A percentile compares a stretch with the other conserved stretches of the same genome.
These are phyloP conservation scores for Passiflora organensis DNA, from an alignment of 345 rosid genomes.

Conservation along the genomic window DNA sequence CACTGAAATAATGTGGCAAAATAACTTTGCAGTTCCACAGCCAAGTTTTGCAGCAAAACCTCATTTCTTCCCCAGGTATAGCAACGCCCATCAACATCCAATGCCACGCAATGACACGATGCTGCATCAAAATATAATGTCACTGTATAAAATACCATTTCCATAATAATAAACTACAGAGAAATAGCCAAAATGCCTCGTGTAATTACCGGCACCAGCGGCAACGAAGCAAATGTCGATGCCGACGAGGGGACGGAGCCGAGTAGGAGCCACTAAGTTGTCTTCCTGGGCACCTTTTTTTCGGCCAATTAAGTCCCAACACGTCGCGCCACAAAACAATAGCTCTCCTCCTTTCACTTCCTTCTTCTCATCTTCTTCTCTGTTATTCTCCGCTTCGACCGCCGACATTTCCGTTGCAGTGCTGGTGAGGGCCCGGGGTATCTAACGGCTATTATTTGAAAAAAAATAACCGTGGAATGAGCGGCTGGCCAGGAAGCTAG, in stretches of 20 bases:
- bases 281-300: constrained; percentile 57
- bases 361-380: constrained; percentile 32
- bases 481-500: constrained; percentile 23
- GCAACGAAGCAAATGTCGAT: constrained; percentile 72
- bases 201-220: constrained; percentile 60
- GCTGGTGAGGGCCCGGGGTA: constrained; percentile 8
- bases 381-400: constrained; percentile 43
- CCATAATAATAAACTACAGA: neutral
- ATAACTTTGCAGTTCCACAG: neutral
- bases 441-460: constrained; percentile 49
- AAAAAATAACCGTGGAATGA: constrained; percentile 5
- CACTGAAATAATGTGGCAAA: neutral
- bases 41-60: constrained; percentile 33
- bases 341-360: constrained; percentile 84
- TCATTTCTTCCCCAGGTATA: constrained; percentile 99
- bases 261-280: constrained; percentile 83
- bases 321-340: constrained; percentile 79
- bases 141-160: constrained; percentile 9
- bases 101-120: constrained; percentile 94
- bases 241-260: constrained; percentile 85
- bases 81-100: constrained; percentile 93
- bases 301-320: constrained; percentile 73
- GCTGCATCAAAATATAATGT: constrained; percentile 31
- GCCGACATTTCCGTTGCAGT: constrained; percentile 43
- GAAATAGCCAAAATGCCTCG: neutral